phyloP scores from a whole-genome alignment of 257 asterid species.

The Nicotiana attenuata region DNA sequence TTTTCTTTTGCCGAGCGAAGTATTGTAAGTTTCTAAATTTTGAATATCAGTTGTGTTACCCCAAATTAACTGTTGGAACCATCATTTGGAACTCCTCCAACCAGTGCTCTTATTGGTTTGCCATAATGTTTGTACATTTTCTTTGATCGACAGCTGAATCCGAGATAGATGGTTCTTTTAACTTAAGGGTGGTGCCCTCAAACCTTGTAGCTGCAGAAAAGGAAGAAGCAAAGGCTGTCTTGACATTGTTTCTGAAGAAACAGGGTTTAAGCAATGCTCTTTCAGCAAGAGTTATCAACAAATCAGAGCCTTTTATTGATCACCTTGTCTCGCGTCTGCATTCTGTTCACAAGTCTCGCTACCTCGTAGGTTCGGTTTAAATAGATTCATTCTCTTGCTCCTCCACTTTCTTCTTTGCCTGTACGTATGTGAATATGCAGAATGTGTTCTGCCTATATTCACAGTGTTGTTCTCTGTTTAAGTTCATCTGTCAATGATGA shows the following conservation, averaged over 20 bases:
- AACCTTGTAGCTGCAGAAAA: conserved; percentile 81
- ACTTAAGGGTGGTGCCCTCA: conserved; percentile 57
- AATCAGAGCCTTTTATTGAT: conserved; percentile 78
- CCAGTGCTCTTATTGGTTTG: neutral
- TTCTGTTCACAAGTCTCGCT: conserved; percentile 82
- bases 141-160: conserved; percentile 52
- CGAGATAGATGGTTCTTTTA: conserved; percentile 64
- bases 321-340: conserved; percentile 82
- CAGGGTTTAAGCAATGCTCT: conserved; percentile 71
- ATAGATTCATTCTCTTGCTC: neutral
- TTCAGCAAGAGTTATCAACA: conserved; percentile 71
- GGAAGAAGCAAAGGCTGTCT: conserved; percentile 94
- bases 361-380: conserved; percentile 85
- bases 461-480: neutral
- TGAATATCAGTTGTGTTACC: neutral
- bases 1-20: conserved; percentile 49
- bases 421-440: neutral
- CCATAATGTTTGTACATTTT: conserved; percentile 19
- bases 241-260: conserved; percentile 77
- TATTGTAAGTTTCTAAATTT: conserved; percentile 41
- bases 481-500: neutral
- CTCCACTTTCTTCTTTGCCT: neutral
- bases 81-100: neutral
- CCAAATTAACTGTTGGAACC: neutral
- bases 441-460: neutral